Percentiles rank a stretch among this genome's conserved stretches.
Evolutionary conservation across 2,329 filamentous ascomycete species (phyloP).

Genomic region (Aspergillus sp.): DNA sequence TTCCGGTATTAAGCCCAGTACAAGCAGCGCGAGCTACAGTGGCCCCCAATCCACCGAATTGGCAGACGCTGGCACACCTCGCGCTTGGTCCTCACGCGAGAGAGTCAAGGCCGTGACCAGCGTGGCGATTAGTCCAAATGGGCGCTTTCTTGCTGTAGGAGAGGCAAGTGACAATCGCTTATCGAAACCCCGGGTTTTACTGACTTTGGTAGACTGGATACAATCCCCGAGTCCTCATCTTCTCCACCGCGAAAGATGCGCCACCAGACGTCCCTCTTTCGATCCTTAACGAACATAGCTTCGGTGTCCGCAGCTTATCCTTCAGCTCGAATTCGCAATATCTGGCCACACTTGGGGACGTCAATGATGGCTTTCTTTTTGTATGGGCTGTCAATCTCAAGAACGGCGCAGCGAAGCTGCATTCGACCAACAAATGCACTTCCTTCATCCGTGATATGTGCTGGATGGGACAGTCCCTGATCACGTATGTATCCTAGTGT

Average conservation of each 20-base stretch:
- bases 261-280: constrained; percentile 80
- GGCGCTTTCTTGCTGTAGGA: constrained; percentile 83
- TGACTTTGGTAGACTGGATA: constrained; percentile 70
- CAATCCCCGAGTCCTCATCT: constrained; percentile 85
- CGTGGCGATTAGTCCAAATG: constrained; percentile 82
- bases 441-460: constrained; percentile 81
- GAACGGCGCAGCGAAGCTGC: constrained; percentile 73
- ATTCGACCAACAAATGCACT: constrained; percentile 90
- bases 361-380: constrained; percentile 92
- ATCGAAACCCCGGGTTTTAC: constrained; percentile 7
- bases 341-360: constrained; percentile 81
- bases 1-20: constrained; percentile 51
- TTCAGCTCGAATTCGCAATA: constrained; percentile 87
- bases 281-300: constrained; percentile 83
- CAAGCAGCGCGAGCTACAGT: constrained; percentile 41
- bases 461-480: constrained; percentile 80
- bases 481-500: constrained; percentile 57
- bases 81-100: constrained; percentile 84
- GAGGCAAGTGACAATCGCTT: constrained; percentile 55
- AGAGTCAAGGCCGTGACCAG: constrained; percentile 93
- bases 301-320: constrained; percentile 81
- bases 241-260: constrained; percentile 72
- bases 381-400: constrained; percentile 85
- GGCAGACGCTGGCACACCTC: constrained; percentile 60
- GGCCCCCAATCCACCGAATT: constrained; percentile 52